Percentiles rank a stretch among this genome's conserved stretches.
Conservation (phyloP, 1,284 basidiomycete genomes). For the Moniliophthora roreri region DNA sequence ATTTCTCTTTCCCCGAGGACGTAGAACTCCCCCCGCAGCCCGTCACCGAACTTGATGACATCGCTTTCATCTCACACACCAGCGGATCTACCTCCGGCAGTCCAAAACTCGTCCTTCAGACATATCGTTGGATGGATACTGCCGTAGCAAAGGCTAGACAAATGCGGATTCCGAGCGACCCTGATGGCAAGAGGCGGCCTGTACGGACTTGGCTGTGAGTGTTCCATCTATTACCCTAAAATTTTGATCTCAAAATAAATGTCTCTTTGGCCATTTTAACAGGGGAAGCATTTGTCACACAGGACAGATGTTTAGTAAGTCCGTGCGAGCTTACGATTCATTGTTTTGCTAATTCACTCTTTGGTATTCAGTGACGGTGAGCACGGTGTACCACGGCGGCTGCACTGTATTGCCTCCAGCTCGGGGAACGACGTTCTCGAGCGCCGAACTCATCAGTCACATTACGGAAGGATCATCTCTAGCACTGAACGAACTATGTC, state of each 20-base stretch:
- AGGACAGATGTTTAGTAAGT: slow-evolving; percentile 46
- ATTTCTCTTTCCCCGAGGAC: no score
- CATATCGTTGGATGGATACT: slow-evolving; percentile 50
- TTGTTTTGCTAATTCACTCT: no score
- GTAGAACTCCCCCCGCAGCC: slow-evolving; percentile 11
- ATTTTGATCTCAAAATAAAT: slow-evolving; percentile 17
- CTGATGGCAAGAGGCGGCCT: slow-evolving; percentile 41
- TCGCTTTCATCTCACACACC: slow-evolving; percentile 65
- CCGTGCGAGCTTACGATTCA: no score
- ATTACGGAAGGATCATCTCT: no score
- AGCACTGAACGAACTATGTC: no score
- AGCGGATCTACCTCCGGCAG: slow-evolving; percentile 67
- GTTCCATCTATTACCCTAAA: no score
- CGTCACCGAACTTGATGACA: slow-evolving; percentile 32
- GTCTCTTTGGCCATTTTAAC: slow-evolving; percentile 20
- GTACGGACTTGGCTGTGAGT: slow-evolving; percentile 52
- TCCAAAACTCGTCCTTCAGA: slow-evolving; percentile 68
- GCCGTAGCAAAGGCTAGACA: slow-evolving; percentile 42
- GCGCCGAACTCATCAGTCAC: no score
- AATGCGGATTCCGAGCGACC: slow-evolving; percentile 35
- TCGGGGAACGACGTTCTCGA: no score
- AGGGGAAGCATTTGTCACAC: slow-evolving; percentile 55
- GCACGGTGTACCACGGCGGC: no score
- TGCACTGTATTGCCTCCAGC: no score
- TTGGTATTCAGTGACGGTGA: no score